Evolutionary conservation across 371 early-diverging fungal species (phyloP), one percentile per base, ranked within the genome.

Genomic region (Lichtheimia corymbifera): DNA sequence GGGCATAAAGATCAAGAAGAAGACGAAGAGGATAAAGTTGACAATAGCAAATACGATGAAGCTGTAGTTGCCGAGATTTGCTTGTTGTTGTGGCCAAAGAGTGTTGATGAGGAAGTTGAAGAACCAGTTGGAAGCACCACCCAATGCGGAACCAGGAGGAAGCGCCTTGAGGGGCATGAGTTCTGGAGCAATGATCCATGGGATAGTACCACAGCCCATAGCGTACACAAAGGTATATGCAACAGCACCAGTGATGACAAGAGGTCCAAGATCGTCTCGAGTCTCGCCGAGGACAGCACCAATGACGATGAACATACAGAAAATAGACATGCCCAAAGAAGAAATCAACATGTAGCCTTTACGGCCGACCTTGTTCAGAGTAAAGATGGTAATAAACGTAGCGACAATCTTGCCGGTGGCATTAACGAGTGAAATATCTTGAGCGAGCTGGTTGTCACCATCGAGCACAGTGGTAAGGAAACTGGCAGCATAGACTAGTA

Each of bases 121-220:
- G 9, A 74, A 55, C 79, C 79, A 79, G 55, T 79, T 79, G 43
- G 74, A 72, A 13, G 70, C 56, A 41, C 65, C 72, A 45, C 76
- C 79, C 20, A 79, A 67, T 30, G 79, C 79, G 53, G 74, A 71
- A 50, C 74, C 79, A 63, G 79, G 65, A 28, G 76, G 70, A 14
- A 79, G 60, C 13, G 79, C 79, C 44, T 72, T 71, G 58, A 79
- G 65, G 14, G 79, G 79, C 41, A 79, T 56, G 12, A 79, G 59
- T 64, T 79, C 79, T 4, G 77, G 77, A n/a, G 79, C 79, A 61
- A 76, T 76, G 61, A 79, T 58, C 79, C 79, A 79, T 12, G 79
- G 79, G 56, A 79, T 72, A 5, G 76, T 76, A 67, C 76, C 79
- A 62, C 79, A 79, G 22, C 79, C 79, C 63, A 76, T 64, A 58